Evolutionary conservation across 2,329 filamentous ascomycete species (phyloP), one percentile per base, ranked within the genome.

Genomic region (Capronia coronata): DNA sequence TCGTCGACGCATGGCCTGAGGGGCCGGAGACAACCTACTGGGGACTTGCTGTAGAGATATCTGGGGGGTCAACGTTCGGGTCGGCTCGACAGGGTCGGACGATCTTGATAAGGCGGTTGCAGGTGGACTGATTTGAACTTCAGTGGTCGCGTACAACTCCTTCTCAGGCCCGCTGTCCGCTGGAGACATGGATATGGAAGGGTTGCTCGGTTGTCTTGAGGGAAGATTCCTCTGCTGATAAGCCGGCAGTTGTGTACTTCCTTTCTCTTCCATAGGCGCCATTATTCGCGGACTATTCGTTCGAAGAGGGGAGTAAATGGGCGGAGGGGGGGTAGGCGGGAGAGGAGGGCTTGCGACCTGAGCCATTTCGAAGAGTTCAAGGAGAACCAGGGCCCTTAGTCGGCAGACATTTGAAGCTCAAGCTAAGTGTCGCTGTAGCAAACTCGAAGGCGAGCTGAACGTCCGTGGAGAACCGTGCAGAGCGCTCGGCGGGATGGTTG

Each of bases 281-380:
- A 56, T 44, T 13, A 57, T 55, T 22, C 40, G 49, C n/a, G 52
- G 55, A 30, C 52, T 55, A 21, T 53, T 45, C 32, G 46, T 45
- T 44, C 52, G 66, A 62, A 47, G 67, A 65, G 42, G 64, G 62
- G 54, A 70, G 56, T 72, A 71, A 53, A 68, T 68, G 22, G 68
- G 67, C n/a, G 69, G 65, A 52, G 69, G 69, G 60, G 69, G 66
- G 30, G 69, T 65, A 30, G 67, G 59, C 42, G 67, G 62, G 18
- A 58, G 52, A 14, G 52, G 53, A 30, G 51, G 52, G 27, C 43
- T 46, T 8, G 48, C 38, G n/a, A 47, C 35, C 44, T 59, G 35
- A 35, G 55, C 52, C 57, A 59, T 60, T 23, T 48, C 40, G 43
- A 44, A 9, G 43, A 13, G 3, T 7, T 7, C 4, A 29, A 23